Percentiles rank a stretch among this genome's conserved stretches.
Evolutionary conservation across 2,329 filamentous ascomycete species (phyloP).

Genomic region (Tolypocladium tundrense): DNA sequence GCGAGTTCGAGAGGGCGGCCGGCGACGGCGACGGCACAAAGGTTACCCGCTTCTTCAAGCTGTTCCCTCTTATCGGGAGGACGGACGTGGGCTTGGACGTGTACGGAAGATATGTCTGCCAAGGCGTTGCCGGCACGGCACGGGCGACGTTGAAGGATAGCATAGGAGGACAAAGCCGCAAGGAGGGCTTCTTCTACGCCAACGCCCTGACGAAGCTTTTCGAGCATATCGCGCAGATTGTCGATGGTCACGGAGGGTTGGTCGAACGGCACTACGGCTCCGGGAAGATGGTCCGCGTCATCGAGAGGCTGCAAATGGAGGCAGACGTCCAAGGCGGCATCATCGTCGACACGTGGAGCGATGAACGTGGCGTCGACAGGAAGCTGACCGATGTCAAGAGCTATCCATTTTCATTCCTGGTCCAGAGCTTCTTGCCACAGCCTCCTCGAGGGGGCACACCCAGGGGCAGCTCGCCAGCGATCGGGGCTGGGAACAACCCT

Average conservation of each 20-base stretch:
- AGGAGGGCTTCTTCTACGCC: conserved; percentile 83
- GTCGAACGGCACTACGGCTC: conserved; percentile 90
- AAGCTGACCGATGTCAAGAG: conserved; percentile 92
- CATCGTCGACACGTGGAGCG: conserved; percentile 88
- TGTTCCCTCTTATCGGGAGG: conserved; percentile 88
- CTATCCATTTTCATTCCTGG: conserved; percentile 93
- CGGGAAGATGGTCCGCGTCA: conserved; percentile 89
- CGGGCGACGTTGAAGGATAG: conserved; percentile 68
- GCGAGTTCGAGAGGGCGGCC: conserved; percentile 91
- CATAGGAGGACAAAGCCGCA: conserved; percentile 34
- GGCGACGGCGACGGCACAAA: conserved; percentile 77
- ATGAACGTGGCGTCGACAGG: conserved; percentile 75
- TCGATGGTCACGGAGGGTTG: conserved; percentile 81
- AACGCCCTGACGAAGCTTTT: conserved; percentile 86
- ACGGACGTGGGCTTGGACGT: conserved; percentile 86
- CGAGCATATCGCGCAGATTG: conserved; percentile 93
- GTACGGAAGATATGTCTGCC: conserved; percentile 92
- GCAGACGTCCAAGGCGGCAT: conserved; percentile 95
- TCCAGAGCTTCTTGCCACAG: conserved; percentile 79
- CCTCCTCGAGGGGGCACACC: conserved; percentile 56
- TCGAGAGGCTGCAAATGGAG: conserved; percentile 85
- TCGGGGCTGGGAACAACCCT: conserved; percentile 40
- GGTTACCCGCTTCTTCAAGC: conserved; percentile 94
- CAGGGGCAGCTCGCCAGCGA: conserved; percentile 66
- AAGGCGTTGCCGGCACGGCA: conserved; percentile 80